Evolutionary conservation across 2,329 filamentous ascomycete genomes (phyloP).

Genomic region (Metarhizium robertsii): DNA sequence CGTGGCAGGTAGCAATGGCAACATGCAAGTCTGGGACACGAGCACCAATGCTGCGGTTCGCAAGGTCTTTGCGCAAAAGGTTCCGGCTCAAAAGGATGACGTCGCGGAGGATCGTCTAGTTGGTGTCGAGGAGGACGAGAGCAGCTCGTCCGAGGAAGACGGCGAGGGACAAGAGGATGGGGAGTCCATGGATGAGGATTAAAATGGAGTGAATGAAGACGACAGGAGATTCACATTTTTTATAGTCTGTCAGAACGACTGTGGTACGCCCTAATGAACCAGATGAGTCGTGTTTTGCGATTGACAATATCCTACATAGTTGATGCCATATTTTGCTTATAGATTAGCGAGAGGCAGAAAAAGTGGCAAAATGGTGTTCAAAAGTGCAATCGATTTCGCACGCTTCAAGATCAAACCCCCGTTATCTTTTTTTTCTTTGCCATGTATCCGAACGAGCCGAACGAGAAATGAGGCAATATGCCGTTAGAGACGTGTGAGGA

Average conservation of each 20-base stretch:
- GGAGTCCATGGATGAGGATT: conserved; percentile 18
- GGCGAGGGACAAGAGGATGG: conserved; percentile 35
- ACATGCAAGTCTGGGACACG: conserved; percentile 92
- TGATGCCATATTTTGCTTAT: background rate
- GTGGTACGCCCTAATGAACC: background rate
- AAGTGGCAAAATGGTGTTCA: background rate
- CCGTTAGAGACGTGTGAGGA: too few species aligned
- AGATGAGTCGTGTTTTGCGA: background rate
- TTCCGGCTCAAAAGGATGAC: conserved; percentile 44
- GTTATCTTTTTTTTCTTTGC: too few species aligned
- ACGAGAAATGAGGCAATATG: too few species aligned
- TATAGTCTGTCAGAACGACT: background rate
- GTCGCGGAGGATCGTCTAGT: conserved; percentile 69
- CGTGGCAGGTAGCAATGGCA: conserved; percentile 89
- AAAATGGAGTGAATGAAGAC: background rate
- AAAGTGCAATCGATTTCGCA: background rate
- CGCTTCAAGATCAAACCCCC: too few species aligned
- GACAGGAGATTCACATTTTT: background rate
- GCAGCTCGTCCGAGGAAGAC: conserved; percentile 54
- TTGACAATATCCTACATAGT: too few species aligned
- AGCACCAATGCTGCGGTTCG: conserved; percentile 84
- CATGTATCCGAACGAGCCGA: too few species aligned
- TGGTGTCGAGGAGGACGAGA: conserved; percentile 59
- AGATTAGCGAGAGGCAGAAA: background rate
- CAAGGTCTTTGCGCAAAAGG: conserved; percentile 66